Base-by-base conservation (phyloP, 2,329 filamentous ascomycete species). In the Neonectria sp. region DNA sequence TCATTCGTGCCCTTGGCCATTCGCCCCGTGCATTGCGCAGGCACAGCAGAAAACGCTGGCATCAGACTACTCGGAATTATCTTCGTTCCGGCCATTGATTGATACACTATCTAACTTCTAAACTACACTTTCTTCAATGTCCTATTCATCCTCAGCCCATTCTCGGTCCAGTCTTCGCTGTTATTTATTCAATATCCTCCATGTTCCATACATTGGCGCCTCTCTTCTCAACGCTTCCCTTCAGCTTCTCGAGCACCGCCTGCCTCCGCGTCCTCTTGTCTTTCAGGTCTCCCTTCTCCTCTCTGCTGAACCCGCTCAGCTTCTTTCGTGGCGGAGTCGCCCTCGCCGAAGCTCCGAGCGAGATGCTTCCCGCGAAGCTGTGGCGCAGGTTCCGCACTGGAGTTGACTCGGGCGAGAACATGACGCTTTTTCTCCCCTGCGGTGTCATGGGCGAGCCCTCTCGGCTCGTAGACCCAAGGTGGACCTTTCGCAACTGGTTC, bases 401-500 rank as follows among this genome's bases (percentile, higher is more conserved):
- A 67, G 76, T 84, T 65, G 72, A 79, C 40, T 86, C 84, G 11
- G 86, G 84, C 11, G 86, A 79, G 67, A 82, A 77, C 73, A 83
- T 78, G 33, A 82, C 71, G 68, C 77, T 82, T 73, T 71, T 78
- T 65, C 73, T 79, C 13, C 74, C 71, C 62, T 82, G 81, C 3
- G 81, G 82, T 27, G 81, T 83, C 65, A 80, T 78, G 1, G 82
- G 84, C 24, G 79, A 85, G 45, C 77, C 83, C 75, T 86, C 82
- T 46, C 84, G 79, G 75, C 81, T 85, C 12, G 68, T 73, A 7
- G 84, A 80, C 9, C 81, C 79, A 12, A 93, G 81, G 7, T 88
- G 87, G 25, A 97, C 81, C 78, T 91, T 93, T 66, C 92, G 91
- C 83, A 99, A 90, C 78, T 97, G 93, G 55, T 91, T 89, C 82